Conservation (phyloP, 164 flowering plant genomes). For the Tinospora cordifolia region DNA sequence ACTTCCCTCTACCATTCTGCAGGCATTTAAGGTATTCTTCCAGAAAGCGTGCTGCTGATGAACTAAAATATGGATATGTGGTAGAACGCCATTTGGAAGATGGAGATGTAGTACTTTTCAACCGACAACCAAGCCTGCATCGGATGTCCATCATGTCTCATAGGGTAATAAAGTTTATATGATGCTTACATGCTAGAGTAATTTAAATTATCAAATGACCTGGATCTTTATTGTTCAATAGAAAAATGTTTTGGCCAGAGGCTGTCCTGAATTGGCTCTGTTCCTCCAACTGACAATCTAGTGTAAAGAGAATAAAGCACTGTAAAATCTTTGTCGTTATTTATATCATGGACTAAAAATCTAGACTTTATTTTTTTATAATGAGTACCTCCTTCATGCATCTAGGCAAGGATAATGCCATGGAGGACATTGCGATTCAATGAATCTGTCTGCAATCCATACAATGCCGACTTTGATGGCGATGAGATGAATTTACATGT, state of each 20-base stretch:
- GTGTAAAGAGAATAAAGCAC: not conserved
- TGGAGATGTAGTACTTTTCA: slow-evolving; percentile 89
- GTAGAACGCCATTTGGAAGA: slow-evolving; percentile 93
- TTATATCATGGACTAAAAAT: not conserved
- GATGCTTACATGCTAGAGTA: not conserved
- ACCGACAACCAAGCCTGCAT: slow-evolving; percentile 96
- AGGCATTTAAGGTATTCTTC: slow-evolving; percentile 42
- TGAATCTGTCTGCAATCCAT: slow-evolving; percentile 97
- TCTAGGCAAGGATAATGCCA: slow-evolving; percentile 91
- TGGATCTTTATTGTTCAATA: not conserved
- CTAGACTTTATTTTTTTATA: not conserved
- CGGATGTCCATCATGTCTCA: slow-evolving; percentile 99
- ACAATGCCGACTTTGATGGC: slow-evolving; percentile 99
- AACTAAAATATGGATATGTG: slow-evolving; percentile 56
- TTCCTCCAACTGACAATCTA: not conserved
- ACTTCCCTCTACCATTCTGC: slow-evolving; percentile 20
- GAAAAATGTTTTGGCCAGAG: not conserved
- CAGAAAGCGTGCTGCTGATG: slow-evolving; percentile 62
- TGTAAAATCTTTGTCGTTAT: not conserved
- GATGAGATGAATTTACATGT: slow-evolving; percentile 99
- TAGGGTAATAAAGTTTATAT: slow-evolving; percentile 38
- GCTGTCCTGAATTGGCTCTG: not conserved
- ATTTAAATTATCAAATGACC: not conserved
- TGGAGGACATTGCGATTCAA: slow-evolving; percentile 96
- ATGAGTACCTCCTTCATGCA: not conserved